Base-by-base conservation (phyloP, 495 filamentous ascomycete genomes). In the Annulohypoxylon stygium region DNA sequence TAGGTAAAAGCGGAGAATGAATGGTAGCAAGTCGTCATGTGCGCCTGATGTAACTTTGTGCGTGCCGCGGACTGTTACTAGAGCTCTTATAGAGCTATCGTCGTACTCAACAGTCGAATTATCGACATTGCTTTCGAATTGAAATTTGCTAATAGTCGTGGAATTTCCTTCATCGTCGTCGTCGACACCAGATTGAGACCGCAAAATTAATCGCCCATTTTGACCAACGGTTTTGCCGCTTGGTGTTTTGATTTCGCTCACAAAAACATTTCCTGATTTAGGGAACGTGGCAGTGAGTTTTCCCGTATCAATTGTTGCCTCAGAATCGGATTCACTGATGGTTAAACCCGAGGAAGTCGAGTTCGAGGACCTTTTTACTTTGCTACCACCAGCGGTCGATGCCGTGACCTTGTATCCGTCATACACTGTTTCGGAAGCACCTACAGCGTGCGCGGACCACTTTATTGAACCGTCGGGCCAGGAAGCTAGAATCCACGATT, bases 391-490 rank as follows among this genome's bases (percentile, higher is more conserved):
- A 9, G 58, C 25, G 2, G 63, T 61, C 11, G 72, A 70, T 4
- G 67, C 76, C 0, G 65, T 74, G 33, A 81, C 37, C 10, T 55
- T 79, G 53, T 79, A 81, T 4, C 36, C 61, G 26, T 73, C 67
- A 16, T 70, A 66, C 11, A 74, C 45, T 1, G 67, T 73, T 2
- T 72, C 69, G 7, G 73, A 74, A 30, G 69, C 73, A 8, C 77
- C 70, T 33, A 86, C 61, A 12, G 84, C 82, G 63, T 85, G 83
- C 0, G 79, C 82, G 2, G 81, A 83, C 84, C 84, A 86, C 76
- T 86, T 86, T 47, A 84, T 78, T 5, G 82, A 82, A 30, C 79
- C 81, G 68, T 86, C 84, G 8, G 78, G 76, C 84, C 84, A 86
- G 60, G 81, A 81, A 1, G 79, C 82, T 1, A 78, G 84, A 7